A percentile compares a stretch with the other conserved stretches of the same genome.
phyloP scores from a whole-genome alignment of 2,329 filamentous ascomycete genomes.

The Fusarium succisae region DNA sequence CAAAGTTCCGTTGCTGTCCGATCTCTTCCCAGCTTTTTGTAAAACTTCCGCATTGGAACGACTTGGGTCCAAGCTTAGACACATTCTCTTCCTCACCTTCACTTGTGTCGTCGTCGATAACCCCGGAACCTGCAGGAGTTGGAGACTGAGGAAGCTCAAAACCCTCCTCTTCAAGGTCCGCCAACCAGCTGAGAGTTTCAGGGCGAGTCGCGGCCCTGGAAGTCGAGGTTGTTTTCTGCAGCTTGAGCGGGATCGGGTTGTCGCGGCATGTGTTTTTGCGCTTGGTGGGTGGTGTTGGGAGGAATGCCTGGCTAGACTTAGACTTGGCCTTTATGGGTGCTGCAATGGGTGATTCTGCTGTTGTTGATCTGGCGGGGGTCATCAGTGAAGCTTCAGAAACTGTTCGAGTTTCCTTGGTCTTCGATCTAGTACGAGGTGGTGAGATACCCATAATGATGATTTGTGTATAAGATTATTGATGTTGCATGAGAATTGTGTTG shows the following conservation, averaged over 20 bases:
- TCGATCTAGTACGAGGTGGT: background rate
- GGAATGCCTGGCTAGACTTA: background rate
- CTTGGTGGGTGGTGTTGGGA: background rate
- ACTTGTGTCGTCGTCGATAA: background rate
- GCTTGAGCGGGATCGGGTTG: constrained; percentile 3
- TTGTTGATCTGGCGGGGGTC: background rate
- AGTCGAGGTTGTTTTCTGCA: background rate
- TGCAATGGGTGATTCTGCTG: background rate
- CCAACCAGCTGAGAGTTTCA: background rate
- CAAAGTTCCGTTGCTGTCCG: background rate
- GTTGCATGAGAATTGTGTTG: background rate
- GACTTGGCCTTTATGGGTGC: background rate
- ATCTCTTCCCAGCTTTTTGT: background rate
- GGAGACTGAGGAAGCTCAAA: background rate
- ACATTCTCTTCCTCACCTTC: background rate
- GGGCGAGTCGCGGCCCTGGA: background rate
- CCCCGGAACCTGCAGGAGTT: background rate
- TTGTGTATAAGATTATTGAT: background rate
- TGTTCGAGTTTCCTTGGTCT: background rate
- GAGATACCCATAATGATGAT: constrained; percentile 1
- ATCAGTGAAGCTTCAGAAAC: background rate
- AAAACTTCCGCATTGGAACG: constrained; percentile 9
- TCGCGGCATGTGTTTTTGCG: background rate
- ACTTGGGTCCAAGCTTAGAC: background rate
- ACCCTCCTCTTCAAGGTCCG: background rate